Evolutionary conservation across 257 asterid genomes (phyloP).

Genomic region (Cinchona pubescens): DNA sequence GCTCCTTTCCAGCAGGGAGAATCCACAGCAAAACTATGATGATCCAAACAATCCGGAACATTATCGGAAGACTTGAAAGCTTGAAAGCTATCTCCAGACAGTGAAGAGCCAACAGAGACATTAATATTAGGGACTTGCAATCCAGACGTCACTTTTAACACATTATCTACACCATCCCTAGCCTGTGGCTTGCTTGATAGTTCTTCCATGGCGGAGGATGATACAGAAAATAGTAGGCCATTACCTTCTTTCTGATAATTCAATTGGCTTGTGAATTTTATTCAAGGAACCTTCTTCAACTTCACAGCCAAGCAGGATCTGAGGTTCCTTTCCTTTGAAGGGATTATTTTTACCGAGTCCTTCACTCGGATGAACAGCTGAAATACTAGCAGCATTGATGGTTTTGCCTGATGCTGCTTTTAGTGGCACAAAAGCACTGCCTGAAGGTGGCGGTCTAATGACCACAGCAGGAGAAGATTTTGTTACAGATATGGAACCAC

Average conservation of each 20-base stretch:
- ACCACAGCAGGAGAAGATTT: constrained; percentile 68
- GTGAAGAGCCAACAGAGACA: constrained; percentile 27
- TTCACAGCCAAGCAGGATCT: constrained; percentile 28
- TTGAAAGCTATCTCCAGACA: constrained; percentile 32
- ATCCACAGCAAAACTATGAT: constrained; percentile 62
- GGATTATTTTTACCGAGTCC: constrained; percentile 29
- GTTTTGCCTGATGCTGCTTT: constrained; percentile 30
- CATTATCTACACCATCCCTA: constrained; percentile 26
- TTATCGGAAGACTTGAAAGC: constrained; percentile 35
- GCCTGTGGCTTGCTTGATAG: constrained; percentile 27
- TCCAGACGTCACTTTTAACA: constrained; percentile 28
- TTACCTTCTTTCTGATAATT: constrained; percentile 36
- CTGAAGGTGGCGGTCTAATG: constrained; percentile 64
- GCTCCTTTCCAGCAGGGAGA: constrained; percentile 99
- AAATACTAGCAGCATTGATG: constrained; percentile 26
- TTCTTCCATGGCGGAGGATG: constrained; percentile 27
- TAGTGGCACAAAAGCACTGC: constrained; percentile 24
- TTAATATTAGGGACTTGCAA: constrained; percentile 36
- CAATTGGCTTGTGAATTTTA: constrained; percentile 30
- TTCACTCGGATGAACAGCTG: constrained; percentile 22
- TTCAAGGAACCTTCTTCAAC: constrained; percentile 29
- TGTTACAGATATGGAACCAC: constrained; percentile 36
- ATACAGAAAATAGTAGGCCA: constrained; percentile 20
- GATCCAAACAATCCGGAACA: constrained; percentile 59
- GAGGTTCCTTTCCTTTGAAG: constrained; percentile 37